Conservation (phyloP, 2,329 filamentous ascomycete species). For the Cordyceps fumosorosea region DNA sequence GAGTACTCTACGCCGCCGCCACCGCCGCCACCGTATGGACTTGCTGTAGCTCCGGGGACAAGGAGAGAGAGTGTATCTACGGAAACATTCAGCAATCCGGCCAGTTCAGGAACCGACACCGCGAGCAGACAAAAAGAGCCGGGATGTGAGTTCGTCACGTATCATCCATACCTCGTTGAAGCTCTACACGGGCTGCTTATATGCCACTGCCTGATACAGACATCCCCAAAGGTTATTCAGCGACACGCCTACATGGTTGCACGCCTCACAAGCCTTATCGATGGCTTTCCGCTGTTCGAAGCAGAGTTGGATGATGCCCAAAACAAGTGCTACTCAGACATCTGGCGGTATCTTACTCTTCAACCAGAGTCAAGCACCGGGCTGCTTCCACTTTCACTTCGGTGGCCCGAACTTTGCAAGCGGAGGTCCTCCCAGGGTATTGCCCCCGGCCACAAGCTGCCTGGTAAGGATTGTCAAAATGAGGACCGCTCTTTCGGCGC, state of each 20-base stretch:
- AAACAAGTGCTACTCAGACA: conserved; percentile 53
- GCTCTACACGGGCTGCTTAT: conserved; percentile 72
- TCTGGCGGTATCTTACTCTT: too few relatives aligned
- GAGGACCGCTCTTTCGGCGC: neutral
- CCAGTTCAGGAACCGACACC: too few relatives aligned
- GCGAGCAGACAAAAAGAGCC: too few relatives aligned
- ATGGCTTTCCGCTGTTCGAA: conserved; percentile 77
- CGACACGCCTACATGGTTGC: conserved; percentile 79
- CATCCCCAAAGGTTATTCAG: conserved; percentile 67
- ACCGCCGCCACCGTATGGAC: too few relatives aligned
- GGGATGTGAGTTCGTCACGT: conserved; percentile 45
- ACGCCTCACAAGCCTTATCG: conserved; percentile 63
- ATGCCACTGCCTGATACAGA: conserved; percentile 73
- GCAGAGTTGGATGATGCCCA: conserved; percentile 71
- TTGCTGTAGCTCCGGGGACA: too few relatives aligned
- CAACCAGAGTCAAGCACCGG: conserved; percentile 41
- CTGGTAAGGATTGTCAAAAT: too few relatives aligned
- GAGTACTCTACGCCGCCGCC: too few relatives aligned
- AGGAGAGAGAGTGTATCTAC: too few relatives aligned
- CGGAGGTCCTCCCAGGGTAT: neutral
- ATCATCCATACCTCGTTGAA: conserved; percentile 74
- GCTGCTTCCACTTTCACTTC: conserved; percentile 58
- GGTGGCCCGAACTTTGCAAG: conserved; percentile 56
- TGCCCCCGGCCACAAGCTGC: too few relatives aligned
- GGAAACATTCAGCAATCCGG: too few relatives aligned